Percentiles rank a stretch among this genome's conserved stretches.
Evolutionary conservation across 2,329 filamentous ascomycete species (phyloP).

Genomic region (Xylariaceae sp.): DNA sequence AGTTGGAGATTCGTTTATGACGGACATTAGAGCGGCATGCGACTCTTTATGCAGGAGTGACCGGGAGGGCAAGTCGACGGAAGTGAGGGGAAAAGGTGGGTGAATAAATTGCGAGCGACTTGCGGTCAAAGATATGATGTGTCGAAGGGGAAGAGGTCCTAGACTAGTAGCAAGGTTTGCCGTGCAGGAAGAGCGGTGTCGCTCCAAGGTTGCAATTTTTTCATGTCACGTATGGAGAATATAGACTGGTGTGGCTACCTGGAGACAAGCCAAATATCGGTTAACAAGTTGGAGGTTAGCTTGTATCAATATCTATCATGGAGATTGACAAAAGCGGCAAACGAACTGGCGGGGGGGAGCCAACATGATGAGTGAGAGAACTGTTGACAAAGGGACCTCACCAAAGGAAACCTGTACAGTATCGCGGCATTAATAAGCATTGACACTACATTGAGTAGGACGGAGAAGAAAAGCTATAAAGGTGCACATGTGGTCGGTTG

Average conservation of each 20-base stretch:
- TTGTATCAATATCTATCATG: conserved; percentile 17
- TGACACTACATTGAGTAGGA: neutral
- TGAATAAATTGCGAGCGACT: conserved; percentile 4
- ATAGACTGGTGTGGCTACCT: conserved; percentile 16
- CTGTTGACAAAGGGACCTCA: neutral
- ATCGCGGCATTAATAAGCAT: no score
- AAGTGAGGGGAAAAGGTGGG: conserved; percentile 10
- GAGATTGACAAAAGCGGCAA: conserved; percentile 19
- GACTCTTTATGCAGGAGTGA: conserved; percentile 12
- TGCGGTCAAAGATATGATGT: conserved; percentile 22
- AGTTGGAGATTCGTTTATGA: conserved; percentile 15
- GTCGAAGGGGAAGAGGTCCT: conserved; percentile 14
- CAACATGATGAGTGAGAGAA: conserved; percentile 1
- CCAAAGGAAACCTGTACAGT: no score
- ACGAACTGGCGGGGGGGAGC: conserved; percentile 6
- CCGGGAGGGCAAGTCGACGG: conserved; percentile 6
- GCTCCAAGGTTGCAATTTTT: conserved; percentile 24
- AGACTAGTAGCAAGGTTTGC: conserved; percentile 13
- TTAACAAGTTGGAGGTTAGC: conserved; percentile 29
- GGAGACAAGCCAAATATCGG: conserved; percentile 14
- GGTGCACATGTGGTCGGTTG: neutral
- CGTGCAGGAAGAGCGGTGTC: conserved; percentile 26
- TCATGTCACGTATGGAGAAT: conserved; percentile 22
- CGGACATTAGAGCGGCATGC: conserved; percentile 19
- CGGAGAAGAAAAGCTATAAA: conserved; percentile 7